Conservation (phyloP, 108 stramenopile species). For the Skeletonema marinoi region DNA sequence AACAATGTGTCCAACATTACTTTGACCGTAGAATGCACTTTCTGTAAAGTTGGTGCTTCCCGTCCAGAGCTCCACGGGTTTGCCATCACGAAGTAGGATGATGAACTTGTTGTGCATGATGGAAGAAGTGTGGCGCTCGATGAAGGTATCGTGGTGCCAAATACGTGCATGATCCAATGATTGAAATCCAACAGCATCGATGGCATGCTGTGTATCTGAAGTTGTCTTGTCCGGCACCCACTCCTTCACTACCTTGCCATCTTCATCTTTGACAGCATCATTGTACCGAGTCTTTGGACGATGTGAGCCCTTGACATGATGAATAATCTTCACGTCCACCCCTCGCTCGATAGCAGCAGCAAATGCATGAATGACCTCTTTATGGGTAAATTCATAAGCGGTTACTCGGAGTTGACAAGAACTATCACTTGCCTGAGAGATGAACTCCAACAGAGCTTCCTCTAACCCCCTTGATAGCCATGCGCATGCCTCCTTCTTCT, state of each 20-base stretch:
- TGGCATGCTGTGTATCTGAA: constrained; percentile 22
- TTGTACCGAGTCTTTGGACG: constrained; percentile 20
- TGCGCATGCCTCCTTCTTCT: constrained; percentile 31
- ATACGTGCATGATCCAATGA: constrained; percentile 24
- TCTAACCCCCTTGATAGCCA: constrained; percentile 47
- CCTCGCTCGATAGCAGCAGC: constrained; percentile 42
- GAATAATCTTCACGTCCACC: constrained; percentile 43
- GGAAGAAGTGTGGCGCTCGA: constrained; percentile 42
- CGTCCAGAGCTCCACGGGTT: constrained; percentile 27
- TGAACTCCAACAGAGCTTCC: constrained; percentile 40
- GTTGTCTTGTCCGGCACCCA: constrained; percentile 42
- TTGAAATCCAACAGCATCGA: constrained; percentile 26
- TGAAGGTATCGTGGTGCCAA: constrained; percentile 46
- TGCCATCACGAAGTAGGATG: constrained; percentile 22
- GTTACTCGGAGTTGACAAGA: constrained; percentile 22
- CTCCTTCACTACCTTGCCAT: constrained; percentile 27
- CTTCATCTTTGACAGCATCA: constrained; percentile 26
- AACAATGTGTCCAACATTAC: constrained; percentile 42
- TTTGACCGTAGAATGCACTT: constrained; percentile 29
- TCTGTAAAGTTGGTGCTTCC: constrained; percentile 45
- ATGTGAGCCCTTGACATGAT: constrained; percentile 30
- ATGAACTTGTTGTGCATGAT: constrained; percentile 55
- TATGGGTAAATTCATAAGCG: constrained; percentile 45
- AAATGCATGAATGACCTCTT: constrained; percentile 35
- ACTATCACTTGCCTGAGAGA: constrained; percentile 22